Base-by-base conservation (phyloP, 2,329 filamentous ascomycete species). In the Didymellaceae sp. region DNA sequence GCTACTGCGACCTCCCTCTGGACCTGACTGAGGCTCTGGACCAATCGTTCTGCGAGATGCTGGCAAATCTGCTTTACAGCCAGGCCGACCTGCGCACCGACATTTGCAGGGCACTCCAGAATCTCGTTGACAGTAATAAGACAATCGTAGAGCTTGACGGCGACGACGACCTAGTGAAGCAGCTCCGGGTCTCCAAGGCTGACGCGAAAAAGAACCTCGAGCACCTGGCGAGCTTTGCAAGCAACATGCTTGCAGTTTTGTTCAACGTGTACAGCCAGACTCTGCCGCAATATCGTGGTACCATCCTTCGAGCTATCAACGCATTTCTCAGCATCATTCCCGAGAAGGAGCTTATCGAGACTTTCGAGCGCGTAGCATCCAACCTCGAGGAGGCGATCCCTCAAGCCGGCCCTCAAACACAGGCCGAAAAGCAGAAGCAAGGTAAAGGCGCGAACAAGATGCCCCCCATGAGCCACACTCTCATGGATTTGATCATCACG, bases 231-330 rank as follows among this genome's bases (percentile, higher is more conserved):
- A 78, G 79, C 1, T 92, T 94, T 67, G 83, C 93, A 1, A 88
- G 88, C 54, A 97, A 97, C 65, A 83, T 99, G 75, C 84, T 99
- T 32, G 92, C 94, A 6, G 93, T 97, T 0, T 79, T 99, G n/a
- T 97, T 99, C 81, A 99, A 99, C 70, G 93, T 99, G 34, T 99
- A 99, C 77, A 96, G 90, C 58, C 90, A 97, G 73, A 99, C 94
- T 1, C 81, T 99, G 20, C 93, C 94, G 2, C 91, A 97, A 67
- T 94, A 90, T 66, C 84, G 94, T 61, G 92, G 91, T 0, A 91
- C 90, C 16, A 94, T 99, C 45, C 79, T 99, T 25, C 90, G 93
- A 71, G 96, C 92, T 55, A 94, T 97, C 77, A 97, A 97, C 74
- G 86, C 91, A 5, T 97, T 92, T 74, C 78, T 99, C 50, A 96